Conservation (phyloP, 805 yeast species). For the Komagataella populi region DNA sequence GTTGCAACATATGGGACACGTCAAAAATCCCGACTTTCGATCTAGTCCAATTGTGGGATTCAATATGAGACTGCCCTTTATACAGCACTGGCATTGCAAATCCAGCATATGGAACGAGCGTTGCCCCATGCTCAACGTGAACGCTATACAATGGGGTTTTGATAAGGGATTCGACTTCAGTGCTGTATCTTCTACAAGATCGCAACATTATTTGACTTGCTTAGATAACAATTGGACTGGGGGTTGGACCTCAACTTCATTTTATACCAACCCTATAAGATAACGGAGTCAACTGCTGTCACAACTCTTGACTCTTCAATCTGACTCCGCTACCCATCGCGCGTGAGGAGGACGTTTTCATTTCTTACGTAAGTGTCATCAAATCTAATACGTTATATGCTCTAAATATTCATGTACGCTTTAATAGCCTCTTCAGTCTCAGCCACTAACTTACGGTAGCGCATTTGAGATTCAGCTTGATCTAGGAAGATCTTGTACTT, state of each 20-base stretch:
- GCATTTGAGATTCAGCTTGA: constrained; percentile 71
- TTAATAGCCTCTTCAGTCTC: constrained; percentile 21
- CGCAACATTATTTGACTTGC: neutral
- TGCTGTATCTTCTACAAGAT: neutral
- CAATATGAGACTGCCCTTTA: constrained; percentile 74
- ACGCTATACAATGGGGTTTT: constrained; percentile 74
- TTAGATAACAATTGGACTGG: neutral
- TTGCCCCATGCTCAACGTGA: constrained; percentile 70
- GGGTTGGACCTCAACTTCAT: neutral
- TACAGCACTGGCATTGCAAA: constrained; percentile 89
- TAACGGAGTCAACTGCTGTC: neutral
- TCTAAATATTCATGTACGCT: constrained; percentile 12
- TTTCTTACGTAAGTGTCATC: neutral
- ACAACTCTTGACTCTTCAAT: neutral
- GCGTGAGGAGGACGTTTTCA: neutral
- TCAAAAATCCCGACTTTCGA: constrained; percentile 81
- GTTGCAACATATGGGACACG: constrained; percentile 97
- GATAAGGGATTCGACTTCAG: constrained; percentile 12
- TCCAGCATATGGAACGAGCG: constrained; percentile 95
- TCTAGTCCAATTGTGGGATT: constrained; percentile 93
- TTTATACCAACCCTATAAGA: neutral
- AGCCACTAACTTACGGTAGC: constrained; percentile 61
- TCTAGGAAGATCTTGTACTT: constrained; percentile 83
- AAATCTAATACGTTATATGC: neutral
- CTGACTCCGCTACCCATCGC: neutral